Evolutionary conservation across 441 rosid species (phyloP), one percentile per base, ranked within the genome.

Genomic region (Euphorbia celastroides): DNA sequence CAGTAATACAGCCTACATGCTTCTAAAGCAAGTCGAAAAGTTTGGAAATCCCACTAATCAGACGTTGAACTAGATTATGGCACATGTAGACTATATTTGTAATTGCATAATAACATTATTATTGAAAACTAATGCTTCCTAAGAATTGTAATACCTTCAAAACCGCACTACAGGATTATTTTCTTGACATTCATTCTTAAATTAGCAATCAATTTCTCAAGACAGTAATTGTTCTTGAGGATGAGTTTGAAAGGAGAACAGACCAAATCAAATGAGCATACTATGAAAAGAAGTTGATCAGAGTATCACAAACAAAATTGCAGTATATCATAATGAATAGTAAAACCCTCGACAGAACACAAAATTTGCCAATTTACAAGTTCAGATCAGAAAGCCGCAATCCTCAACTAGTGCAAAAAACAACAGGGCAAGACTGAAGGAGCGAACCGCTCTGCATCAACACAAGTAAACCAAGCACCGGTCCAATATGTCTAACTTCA

Each of bases 341-440:
- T 14, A 67, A 58, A 32, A 20, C 57, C 28, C 41, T 58, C 34
- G 23, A 52, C 13, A 56, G 50, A 19, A 52, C 41, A 60, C 51
- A 68, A 60, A 68, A 36, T 9, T 68, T 17, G 51, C 34, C 60
- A 25, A 46, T 44, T 59, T 41, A 46, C 52, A 48, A 57, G 41
- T 14, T 8, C 14, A 36, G 17, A 23, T 3, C 20, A 5, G 19
- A 22, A 5, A 26, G 31, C 28, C 60, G 32, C 16, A 55, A 25
- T 50, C 31, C 27, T 30, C 17, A 31, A 25, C 11, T 59, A 36
- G 27, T 17, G 20, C 58, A 42, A 67, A 67, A 44, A 26, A 67
- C 14, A 55, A 55, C 6, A 67, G 46, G 58, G 58, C 25, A 31
- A 59, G 30, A 31, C 32, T 48, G 59, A 44, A n/a, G 25, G 1